Base-by-base conservation (phyloP, 139 green algal species). In the Chlamydomonas applanata region DNA sequence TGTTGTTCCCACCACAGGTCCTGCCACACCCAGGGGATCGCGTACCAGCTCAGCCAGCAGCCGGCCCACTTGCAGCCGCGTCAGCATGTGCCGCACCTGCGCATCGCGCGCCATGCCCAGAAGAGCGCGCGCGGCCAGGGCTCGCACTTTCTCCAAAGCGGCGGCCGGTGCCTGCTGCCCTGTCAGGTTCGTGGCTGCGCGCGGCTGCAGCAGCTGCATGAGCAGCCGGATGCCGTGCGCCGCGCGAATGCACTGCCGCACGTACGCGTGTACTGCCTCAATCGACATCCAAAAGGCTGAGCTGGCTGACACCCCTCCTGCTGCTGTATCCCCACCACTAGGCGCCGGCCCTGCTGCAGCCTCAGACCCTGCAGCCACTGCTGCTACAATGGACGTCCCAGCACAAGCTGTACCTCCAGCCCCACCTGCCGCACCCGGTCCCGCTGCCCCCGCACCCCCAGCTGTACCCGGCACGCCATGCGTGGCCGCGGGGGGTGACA, bases 61-160 rank as follows among this genome's bases (percentile, higher is more conserved):
- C 52, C 75, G 80, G 1, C 75, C 19, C 66, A 93, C 83, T 86
- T 95, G 90, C 72, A 95, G 83, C 57, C 86, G 86, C 5, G 76
- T 83, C 1, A 95, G 82, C 29, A 93, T 93, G 66, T 91, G 83
- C 2, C 84, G 74, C 3, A 94, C 91, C 17, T 74, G 57, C 0
- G 82, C 74, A 53, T 93, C 88, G 13, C 82, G 65, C 0, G 86
- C 81, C 40, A 93, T 56, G 0, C 85, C 85, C 60, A 90, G 61
- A 36, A 93, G 83, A 25, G 68, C 73, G 4, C 63, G 60, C 46
- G 80, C 86, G 4, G 82, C 80, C 17, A 92, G 67, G 16, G 79
- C 81, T 0, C 88, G 76, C 17, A 91, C 73, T 32, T 74, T 69
- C 32, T 77, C 68, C n/a, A 76, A 46, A 0, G 68, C 36, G 0